Evolutionary conservation across 2,329 filamentous ascomycete genomes (phyloP).

Genomic region (Xylaria sp.): DNA sequence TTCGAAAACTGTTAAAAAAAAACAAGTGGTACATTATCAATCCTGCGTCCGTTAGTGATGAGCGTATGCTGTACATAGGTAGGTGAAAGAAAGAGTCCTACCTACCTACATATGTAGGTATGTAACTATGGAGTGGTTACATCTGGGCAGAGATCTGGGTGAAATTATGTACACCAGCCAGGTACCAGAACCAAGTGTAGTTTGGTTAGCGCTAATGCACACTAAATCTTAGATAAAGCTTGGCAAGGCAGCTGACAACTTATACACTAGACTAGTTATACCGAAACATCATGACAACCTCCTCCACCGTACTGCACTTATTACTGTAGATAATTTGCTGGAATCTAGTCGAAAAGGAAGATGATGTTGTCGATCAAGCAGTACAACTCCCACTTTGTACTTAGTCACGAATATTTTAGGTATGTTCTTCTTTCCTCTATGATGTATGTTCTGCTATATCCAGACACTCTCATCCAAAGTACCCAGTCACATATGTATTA

Average conservation of each 20-base stretch:
- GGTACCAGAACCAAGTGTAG: neutral
- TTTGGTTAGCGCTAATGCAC: conserved; percentile 7
- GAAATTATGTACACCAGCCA: neutral
- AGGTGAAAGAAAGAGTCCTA: neutral
- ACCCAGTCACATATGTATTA: neutral
- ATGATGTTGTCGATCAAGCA: neutral
- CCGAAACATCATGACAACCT: neutral
- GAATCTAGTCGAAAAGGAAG: neutral
- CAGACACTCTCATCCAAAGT: neutral
- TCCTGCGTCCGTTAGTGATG: neutral
- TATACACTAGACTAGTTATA: neutral
- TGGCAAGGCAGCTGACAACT: conserved; percentile 10
- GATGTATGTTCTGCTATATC: neutral
- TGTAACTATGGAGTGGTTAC: too few species aligned
- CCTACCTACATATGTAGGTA: neutral
- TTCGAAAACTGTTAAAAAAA: conserved; percentile 8
- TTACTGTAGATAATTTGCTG: conserved; percentile 1
- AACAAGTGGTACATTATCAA: neutral
- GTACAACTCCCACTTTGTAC: neutral
- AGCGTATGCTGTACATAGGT: neutral
- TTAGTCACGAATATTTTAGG: neutral
- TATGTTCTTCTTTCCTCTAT: neutral
- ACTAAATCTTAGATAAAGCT: conserved; percentile 14
- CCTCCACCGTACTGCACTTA: neutral
- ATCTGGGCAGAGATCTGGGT: too few species aligned